Evolutionary conservation across 352 stramenopile genomes (phyloP), one percentile per base, ranked within the genome.

Genomic region (Globisporangium cylindrosporum): DNA sequence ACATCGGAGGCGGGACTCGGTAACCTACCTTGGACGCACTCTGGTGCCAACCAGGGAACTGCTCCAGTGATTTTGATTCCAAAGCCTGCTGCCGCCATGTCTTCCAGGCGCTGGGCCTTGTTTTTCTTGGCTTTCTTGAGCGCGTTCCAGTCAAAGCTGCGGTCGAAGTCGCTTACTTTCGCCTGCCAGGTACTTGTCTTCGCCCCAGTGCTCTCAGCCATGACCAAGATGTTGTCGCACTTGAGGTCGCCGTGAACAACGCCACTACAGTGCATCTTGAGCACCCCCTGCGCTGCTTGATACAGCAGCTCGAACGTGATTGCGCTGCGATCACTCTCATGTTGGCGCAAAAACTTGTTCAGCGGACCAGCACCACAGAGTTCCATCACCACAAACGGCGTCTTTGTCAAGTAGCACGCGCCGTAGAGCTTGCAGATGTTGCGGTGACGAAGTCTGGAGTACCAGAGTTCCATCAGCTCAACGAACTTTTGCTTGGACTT

Each of bases 181-280:
- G 56, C 62, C 10, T 29, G 4, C 27, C 53, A 38, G 15, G 24
- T 10, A 29, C 3, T 27, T 15, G 55, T 14, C 38, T 60, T 60
- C 55, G 12, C 38, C 38, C 18, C 55, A 60, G 14, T 29, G 6
- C 51, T 27, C 15, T 25, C 25, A 36, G 5, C 9, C 22, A 27
- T 59, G 4, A 76, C 18, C 8, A 76, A 46, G 53, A 79, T 69
- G 36, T 73, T 70, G 54, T 71, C 60, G 56, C 73, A 72, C 46
- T 70, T 70, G 34, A 79, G 29, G 54, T 69, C 43, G 22, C 75
- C 75, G 25, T 77, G 60, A n/a, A 66, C 60, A 22, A 66, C 27
- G 18, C 60, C 41, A 24, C 38, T 62, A 34, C n/a, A 51, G n/a
- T 62, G 34, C 57, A 53, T 62, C 57, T 48, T 53, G 10, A 62